phyloP scores from a whole-genome alignment of 345 rosid genomes.

The Populus euphratica region DNA sequence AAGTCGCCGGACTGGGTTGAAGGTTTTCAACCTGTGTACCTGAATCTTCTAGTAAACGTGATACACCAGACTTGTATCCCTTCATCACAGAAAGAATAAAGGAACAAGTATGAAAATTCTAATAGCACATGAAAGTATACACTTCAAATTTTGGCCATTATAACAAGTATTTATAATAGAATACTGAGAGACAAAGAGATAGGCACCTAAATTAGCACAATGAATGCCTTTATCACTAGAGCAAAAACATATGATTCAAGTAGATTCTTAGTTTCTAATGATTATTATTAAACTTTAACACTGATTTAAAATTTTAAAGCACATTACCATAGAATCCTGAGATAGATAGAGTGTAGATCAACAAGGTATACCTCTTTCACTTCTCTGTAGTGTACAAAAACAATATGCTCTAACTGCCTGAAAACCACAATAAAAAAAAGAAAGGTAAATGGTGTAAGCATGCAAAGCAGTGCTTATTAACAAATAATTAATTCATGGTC shows the following conservation, averaged over 20 bases:
- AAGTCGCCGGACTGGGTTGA: constrained; percentile 33
- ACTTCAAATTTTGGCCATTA: neutral
- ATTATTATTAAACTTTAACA: neutral
- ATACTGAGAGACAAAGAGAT: too few species aligned
- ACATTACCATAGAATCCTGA: neutral
- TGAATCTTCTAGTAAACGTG: constrained; percentile 30
- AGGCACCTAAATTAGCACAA: too few species aligned
- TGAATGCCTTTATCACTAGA: neutral
- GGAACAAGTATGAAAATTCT: constrained; percentile 5
- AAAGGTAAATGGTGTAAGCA: neutral
- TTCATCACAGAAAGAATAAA: constrained; percentile 16
- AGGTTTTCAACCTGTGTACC: constrained; percentile 32
- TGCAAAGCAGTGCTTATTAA: neutral
- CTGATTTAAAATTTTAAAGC: constrained; percentile 1
- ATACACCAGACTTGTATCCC: constrained; percentile 48
- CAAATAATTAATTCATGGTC: neutral
- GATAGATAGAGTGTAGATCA: neutral
- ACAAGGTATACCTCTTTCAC: constrained; percentile 64
- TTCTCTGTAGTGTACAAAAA: constrained; percentile 78
- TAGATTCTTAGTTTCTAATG: too few species aligned
- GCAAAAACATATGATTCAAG: neutral
- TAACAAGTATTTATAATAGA: neutral
- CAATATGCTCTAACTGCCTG: constrained; percentile 83
- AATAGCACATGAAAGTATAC: neutral
- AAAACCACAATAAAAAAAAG: constrained; percentile 14